Evolutionary conservation across 2,329 filamentous ascomycete genomes (phyloP).

Genomic region (Penicillium sp.): DNA sequence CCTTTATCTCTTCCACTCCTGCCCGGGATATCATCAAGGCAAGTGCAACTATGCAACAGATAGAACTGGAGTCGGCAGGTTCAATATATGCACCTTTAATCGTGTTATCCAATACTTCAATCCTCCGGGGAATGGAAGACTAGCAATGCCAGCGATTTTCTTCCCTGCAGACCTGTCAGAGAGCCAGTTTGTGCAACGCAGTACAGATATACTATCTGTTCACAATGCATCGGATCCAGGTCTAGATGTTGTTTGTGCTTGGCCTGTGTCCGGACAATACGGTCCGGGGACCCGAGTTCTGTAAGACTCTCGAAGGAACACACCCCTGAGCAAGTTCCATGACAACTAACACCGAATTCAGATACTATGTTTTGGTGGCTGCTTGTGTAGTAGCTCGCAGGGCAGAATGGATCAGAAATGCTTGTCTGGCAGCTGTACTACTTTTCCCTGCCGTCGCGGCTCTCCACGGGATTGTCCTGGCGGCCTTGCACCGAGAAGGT

Average conservation of each 20-base stretch:
- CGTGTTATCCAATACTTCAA: neutral
- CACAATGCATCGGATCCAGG: constrained; percentile 28
- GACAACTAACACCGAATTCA: constrained; percentile 30
- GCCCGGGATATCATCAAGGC: neutral
- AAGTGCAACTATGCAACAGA: neutral
- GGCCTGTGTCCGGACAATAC: constrained; percentile 50
- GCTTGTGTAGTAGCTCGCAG: constrained; percentile 67
- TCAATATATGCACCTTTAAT: constrained; percentile 13
- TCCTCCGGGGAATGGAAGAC: constrained; percentile 8
- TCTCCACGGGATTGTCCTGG: constrained; percentile 66
- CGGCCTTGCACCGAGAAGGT: constrained; percentile 63
- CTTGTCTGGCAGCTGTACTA: constrained; percentile 66
- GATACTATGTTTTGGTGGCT: constrained; percentile 67
- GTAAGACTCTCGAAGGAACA: constrained; percentile 30
- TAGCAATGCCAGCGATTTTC: constrained; percentile 27
- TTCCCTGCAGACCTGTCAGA: constrained; percentile 10
- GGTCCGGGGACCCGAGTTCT: constrained; percentile 46
- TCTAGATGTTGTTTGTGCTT: constrained; percentile 47
- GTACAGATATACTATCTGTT: constrained; percentile 7
- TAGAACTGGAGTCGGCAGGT: neutral
- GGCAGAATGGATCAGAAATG: constrained; percentile 64
- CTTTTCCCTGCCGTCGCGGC: constrained; percentile 68
- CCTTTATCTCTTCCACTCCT: neutral
- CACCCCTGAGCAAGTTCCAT: neutral
- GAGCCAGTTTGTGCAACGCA: constrained; percentile 19